Percentiles rank a stretch among this genome's conserved stretches.
Conservation (phyloP, 2,329 filamentous ascomycete species). For the Coniochaeta sp. region DNA sequence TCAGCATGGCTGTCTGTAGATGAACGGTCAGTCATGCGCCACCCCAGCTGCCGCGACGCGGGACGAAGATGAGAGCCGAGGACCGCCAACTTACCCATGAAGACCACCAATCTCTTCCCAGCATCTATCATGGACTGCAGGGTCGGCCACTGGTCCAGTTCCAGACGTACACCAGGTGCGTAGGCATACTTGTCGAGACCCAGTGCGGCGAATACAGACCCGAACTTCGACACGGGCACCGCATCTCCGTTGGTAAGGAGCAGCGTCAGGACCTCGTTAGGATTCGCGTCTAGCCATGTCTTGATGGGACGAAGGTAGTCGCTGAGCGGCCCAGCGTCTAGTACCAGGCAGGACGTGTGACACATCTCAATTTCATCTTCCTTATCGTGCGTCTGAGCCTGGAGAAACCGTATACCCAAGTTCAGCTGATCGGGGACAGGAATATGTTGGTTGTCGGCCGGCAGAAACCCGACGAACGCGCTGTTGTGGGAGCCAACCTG, state of each 20-base stretch:
- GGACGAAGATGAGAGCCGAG: constrained; percentile 10
- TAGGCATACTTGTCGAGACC: constrained; percentile 53
- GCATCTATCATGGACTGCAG: constrained; percentile 56
- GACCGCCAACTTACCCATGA: constrained; percentile 51
- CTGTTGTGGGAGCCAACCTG: constrained; percentile 59
- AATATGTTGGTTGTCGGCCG: constrained; percentile 53
- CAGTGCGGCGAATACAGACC: constrained; percentile 43
- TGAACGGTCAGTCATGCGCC: not conserved
- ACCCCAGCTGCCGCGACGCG: constrained; percentile 8
- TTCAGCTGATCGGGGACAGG: constrained; percentile 51
- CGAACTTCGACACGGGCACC: constrained; percentile 49
- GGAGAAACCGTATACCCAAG: constrained; percentile 56
- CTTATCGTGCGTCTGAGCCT: constrained; percentile 54
- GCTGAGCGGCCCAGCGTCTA: constrained; percentile 51
- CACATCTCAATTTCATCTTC: constrained; percentile 50
- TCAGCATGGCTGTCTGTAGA: constrained; percentile 52
- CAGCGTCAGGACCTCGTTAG: constrained; percentile 55
- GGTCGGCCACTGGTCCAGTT: constrained; percentile 60
- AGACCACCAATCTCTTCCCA: constrained; percentile 60
- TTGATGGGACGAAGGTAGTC: constrained; percentile 51
- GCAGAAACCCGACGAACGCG: constrained; percentile 51
- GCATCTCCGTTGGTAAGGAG: constrained; percentile 56
- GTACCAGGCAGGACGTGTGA: constrained; percentile 54
- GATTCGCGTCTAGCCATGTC: constrained; percentile 51
- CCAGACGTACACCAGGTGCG: constrained; percentile 33